Evolutionary conservation across 208 protist genomes (phyloP).

Genomic region (Wallacemonas sp.): DNA sequence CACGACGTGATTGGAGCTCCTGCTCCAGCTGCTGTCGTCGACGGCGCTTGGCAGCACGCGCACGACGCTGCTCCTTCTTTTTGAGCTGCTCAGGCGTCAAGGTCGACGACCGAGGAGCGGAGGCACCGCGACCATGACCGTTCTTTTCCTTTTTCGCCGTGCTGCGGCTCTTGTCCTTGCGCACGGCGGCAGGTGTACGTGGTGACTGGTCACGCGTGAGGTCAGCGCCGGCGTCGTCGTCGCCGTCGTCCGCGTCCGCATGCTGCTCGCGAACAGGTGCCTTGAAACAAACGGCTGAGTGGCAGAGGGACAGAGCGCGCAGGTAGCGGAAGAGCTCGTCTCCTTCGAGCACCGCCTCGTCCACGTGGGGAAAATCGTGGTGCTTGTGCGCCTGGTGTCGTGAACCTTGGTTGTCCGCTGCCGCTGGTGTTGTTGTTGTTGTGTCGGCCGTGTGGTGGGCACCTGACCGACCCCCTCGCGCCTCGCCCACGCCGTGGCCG

Average conservation of each 20-base stretch:
- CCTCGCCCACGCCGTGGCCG: neutral
- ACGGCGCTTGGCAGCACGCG: neutral
- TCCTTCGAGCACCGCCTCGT: constrained; percentile 38
- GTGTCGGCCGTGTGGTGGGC: neutral
- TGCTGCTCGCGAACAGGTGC: constrained; percentile 8
- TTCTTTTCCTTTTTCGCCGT: neutral
- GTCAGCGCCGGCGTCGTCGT: neutral
- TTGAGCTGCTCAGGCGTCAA: neutral
- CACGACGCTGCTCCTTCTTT: neutral
- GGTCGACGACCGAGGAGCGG: no score
- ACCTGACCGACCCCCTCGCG: no score
- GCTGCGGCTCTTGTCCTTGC: neutral
- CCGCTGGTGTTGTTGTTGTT: neutral
- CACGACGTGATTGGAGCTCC: neutral
- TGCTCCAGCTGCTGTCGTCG: neutral
- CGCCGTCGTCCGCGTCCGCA: neutral
- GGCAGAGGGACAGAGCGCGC: constrained; percentile 64
- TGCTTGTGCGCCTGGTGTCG: constrained; percentile 6
- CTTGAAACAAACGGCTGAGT: constrained; percentile 80
- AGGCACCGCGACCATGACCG: no score
- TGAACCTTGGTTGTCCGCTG: neutral
- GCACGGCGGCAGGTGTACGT: no score
- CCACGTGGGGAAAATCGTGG: constrained; percentile 7
- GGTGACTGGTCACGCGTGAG: no score
- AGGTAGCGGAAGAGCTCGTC: constrained; percentile 66